A percentile compares a stretch with the other conserved stretches of the same genome.
Conservation (phyloP, 768 basidiomycete species). For the Gelatoporia subvermispora region DNA sequence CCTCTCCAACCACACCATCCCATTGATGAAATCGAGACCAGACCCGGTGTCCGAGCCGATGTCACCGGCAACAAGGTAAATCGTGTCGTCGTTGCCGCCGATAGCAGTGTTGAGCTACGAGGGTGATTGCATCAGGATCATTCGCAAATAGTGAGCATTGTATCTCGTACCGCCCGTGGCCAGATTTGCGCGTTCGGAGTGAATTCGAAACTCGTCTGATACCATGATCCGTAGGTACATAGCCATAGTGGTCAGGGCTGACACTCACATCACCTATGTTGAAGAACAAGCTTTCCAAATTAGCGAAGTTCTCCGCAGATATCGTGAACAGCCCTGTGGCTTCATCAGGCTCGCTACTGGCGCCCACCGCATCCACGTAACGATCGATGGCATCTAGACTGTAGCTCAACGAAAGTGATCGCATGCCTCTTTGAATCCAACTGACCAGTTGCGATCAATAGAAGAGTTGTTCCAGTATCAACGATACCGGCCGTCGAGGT, state of each 20-base stretch:
- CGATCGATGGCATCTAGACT: constrained; percentile 18
- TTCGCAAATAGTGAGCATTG: no score
- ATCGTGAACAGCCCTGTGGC: constrained; percentile 16
- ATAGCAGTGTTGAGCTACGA: constrained; percentile 24
- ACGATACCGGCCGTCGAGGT: constrained; percentile 19
- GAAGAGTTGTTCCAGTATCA: constrained; percentile 23
- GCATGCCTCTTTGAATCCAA: not conserved
- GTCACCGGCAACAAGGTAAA: constrained; percentile 29
- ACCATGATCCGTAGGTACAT: not conserved
- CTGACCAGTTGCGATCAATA: constrained; percentile 12
- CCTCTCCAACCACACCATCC: constrained; percentile 31
- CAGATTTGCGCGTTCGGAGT: constrained; percentile 66
- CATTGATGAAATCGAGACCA: constrained; percentile 44
- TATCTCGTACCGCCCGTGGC: constrained; percentile 35
- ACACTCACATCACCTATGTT: constrained; percentile 11
- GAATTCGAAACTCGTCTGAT: constrained; percentile 46
- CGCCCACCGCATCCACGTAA: constrained; percentile 11
- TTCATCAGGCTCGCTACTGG: constrained; percentile 10
- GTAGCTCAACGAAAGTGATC: not conserved
- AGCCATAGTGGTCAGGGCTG: not conserved
- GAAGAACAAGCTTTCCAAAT: constrained; percentile 18
- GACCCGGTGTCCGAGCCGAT: constrained; percentile 18
- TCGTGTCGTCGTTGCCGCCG: constrained; percentile 18
- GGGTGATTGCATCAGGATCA: no score
- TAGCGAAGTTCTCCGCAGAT: constrained; percentile 16